Conservation (phyloP, 2,329 filamentous ascomycete genomes). For the Penicillium sp. region DNA sequence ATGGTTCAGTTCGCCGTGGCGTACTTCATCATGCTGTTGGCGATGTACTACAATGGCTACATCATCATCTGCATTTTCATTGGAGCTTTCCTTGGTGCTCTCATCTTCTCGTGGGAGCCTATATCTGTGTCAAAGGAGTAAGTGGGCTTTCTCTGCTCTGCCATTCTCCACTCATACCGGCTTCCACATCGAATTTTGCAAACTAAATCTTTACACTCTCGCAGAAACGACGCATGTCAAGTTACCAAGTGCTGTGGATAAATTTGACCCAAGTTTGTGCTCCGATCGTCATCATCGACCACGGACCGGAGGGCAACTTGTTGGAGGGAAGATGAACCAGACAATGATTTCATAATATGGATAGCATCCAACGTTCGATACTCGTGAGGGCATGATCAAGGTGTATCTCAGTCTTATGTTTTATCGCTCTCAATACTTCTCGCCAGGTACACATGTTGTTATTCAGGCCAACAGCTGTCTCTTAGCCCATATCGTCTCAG, state of each 20-base stretch:
- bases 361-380: neutral
- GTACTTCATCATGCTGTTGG: conserved; percentile 74
- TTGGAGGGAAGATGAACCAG: neutral
- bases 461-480: conserved; percentile 8
- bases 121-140: conserved; percentile 21
- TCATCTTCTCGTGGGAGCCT: conserved; percentile 72
- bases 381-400: conserved; percentile 1
- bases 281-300: neutral
- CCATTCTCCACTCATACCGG: neutral
- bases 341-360: neutral
- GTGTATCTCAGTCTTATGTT: conserved; percentile 24
- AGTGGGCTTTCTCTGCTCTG: neutral
- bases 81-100: conserved; percentile 72
- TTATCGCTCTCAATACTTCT: conserved; percentile 20
- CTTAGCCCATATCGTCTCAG: conserved; percentile 20
- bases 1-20: conserved; percentile 73
- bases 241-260: conserved; percentile 28
- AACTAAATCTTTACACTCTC: neutral
- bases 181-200: neutral
- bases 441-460: conserved; percentile 19
- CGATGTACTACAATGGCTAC: conserved; percentile 71
- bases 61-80: conserved; percentile 81
- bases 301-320: neutral
- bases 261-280: neutral
- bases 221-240: conserved; percentile 22